These are phyloP conservation scores for Scedosporium boydii DNA, from an alignment of 2,329 filamentous ascomycete genomes.

Conservation along the genomic window DNA sequence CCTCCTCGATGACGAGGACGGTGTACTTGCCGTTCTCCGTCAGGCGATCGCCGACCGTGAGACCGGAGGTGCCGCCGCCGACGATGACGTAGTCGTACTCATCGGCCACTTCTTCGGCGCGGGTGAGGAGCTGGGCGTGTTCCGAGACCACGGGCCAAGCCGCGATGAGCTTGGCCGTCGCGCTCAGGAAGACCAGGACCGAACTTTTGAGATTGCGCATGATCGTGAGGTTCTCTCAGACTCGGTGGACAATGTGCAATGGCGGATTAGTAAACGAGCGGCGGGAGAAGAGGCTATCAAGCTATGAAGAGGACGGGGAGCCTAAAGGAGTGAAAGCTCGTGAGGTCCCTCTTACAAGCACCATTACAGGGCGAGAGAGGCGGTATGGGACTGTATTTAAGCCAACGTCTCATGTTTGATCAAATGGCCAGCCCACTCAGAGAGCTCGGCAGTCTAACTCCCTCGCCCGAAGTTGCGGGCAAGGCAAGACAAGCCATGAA, in stretches of 20 bases:
- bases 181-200: background rate
- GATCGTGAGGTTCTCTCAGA: background rate
- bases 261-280: background rate
- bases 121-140: slow-evolving; percentile 1
- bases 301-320: background rate
- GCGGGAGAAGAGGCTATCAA: background rate
- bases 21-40: slow-evolving; percentile 5
- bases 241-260: background rate
- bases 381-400: background rate
- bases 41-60: slow-evolving; percentile 5
- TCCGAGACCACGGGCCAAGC: slow-evolving; percentile 5
- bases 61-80: slow-evolving; percentile 19
- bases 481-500: background rate
- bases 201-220: slow-evolving; percentile 1
- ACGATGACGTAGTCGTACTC: slow-evolving; percentile 19
- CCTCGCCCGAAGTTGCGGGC: background rate
- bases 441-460: background rate
- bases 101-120: slow-evolving; percentile 1
- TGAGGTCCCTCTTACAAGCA: background rate
- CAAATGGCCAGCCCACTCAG: too few relatives aligned
- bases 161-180: background rate
- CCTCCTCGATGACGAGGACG: slow-evolving; percentile 5
- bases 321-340: background rate
- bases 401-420: background rate
- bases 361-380: background rate